A percentile compares a stretch with the other conserved stretches of the same genome.
These are phyloP conservation scores for Pelargonium fulgidum DNA, from an alignment of 441 rosid genomes.

Conservation along the genomic window DNA sequence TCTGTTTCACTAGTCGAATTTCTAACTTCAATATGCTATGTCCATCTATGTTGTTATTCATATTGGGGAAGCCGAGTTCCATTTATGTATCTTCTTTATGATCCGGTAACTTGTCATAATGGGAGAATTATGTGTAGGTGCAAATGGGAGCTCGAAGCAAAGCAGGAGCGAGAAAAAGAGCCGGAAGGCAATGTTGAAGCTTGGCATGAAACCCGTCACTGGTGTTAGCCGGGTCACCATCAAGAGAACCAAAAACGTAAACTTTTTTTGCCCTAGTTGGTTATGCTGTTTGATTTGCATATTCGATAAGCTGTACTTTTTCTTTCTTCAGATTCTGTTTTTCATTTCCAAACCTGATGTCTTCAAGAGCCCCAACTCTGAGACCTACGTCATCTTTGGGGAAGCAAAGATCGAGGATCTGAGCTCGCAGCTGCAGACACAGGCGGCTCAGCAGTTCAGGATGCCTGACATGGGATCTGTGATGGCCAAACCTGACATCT, in stretches of 20 bases:
- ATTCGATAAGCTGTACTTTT: not conserved
- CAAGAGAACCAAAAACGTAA: conserved; percentile 74
- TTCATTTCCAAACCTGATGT: conserved; percentile 86
- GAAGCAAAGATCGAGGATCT: conserved; percentile 90
- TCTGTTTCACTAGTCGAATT: too few species aligned
- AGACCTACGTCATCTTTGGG: conserved; percentile 71
- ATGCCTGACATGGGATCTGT: conserved; percentile 54
- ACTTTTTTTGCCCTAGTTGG: not conserved
- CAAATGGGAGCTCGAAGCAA: conserved; percentile 62
- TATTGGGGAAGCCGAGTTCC: not conserved
- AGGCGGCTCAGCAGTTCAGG: conserved; percentile 82
- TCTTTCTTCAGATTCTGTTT: conserved; percentile 49
- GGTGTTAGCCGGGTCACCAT: conserved; percentile 85
- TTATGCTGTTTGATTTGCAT: not conserved
- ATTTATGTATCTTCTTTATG: not conserved
- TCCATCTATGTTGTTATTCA: not conserved
- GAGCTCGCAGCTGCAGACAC: conserved; percentile 78
- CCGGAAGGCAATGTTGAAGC: conserved; percentile 84
- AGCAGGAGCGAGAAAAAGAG: conserved; percentile 92
- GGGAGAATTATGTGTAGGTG: conserved; percentile 25
- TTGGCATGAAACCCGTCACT: conserved; percentile 74
- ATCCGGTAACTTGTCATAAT: not conserved
- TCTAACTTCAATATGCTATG: too few species aligned
- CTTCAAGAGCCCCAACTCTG: conserved; percentile 81
- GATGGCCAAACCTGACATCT: conserved; percentile 59